Evolutionary conservation across 108 stramenopile genomes (phyloP).

Genomic region (Schizochytrium sp.): DNA sequence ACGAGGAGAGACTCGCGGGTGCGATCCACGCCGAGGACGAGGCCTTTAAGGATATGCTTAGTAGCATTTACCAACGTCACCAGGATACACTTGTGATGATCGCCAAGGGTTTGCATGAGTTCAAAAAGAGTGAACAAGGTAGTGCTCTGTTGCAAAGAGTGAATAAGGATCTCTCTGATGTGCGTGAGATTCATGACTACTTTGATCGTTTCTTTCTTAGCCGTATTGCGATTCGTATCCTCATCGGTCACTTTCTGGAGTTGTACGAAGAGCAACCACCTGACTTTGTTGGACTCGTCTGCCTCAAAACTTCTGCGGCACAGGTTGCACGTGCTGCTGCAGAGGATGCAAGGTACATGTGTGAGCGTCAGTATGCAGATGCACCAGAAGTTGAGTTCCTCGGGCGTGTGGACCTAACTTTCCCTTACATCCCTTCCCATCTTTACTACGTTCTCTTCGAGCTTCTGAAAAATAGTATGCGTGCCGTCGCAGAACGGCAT

Average conservation of each 20-base stretch:
- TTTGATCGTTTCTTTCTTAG: conserved; percentile 96
- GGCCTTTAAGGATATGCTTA: conserved; percentile 66
- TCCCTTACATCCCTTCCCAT: conserved; percentile 93
- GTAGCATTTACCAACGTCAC: conserved; percentile 60
- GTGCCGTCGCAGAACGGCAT: conserved; percentile 94
- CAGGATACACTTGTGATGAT: conserved; percentile 63
- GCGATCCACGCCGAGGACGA: conserved; percentile 77
- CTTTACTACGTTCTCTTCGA: conserved; percentile 95
- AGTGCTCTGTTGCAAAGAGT: not conserved
- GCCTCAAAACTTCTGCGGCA: conserved; percentile 85
- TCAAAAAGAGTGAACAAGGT: not conserved
- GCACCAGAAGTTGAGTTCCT: conserved; percentile 98
- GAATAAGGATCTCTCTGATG: conserved; percentile 17
- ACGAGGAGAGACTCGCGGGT: conserved; percentile 74
- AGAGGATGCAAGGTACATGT: conserved; percentile 96
- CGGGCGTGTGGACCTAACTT: conserved; percentile 88
- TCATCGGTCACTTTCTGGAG: conserved; percentile 95
- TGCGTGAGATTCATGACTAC: conserved; percentile 83
- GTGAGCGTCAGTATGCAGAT: conserved; percentile 95
- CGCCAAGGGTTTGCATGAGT: conserved; percentile 55
- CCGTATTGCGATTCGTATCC: conserved; percentile 97
- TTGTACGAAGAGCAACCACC: conserved; percentile 79
- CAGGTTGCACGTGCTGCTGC: conserved; percentile 94
- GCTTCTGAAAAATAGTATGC: conserved; percentile 95
- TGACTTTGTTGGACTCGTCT: conserved; percentile 86